These are phyloP conservation scores for Russula compacta DNA, from an alignment of 768 basidiomycete species.

Conservation along the genomic window DNA sequence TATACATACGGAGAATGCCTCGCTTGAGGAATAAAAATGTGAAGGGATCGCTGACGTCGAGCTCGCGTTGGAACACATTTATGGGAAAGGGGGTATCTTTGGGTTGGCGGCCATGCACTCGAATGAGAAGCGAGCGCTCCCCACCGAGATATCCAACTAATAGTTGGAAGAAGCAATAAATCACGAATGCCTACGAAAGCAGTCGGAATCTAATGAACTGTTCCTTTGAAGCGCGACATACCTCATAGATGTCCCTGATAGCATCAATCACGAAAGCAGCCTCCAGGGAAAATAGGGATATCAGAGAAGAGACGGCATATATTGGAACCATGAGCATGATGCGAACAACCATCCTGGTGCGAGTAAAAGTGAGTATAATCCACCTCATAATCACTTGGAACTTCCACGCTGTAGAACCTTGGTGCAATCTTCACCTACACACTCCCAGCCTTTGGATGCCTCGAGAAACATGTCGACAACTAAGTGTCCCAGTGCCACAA, in stretches of 20 bases:
- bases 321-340: conserved; percentile 97
- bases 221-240: conserved; percentile 27
- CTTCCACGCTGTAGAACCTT: background rate
- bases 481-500: background rate
- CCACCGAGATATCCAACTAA: conserved; percentile 83
- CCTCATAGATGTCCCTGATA: conserved; percentile 93
- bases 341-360: conserved; percentile 72
- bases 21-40: conserved; percentile 90
- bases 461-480: background rate
- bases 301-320: conserved; percentile 84
- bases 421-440: background rate
- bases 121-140: conserved; percentile 85
- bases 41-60: conserved; percentile 93
- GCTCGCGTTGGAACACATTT: conserved; percentile 70
- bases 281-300: conserved; percentile 88
- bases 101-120: conserved; percentile 84
- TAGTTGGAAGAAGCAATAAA: conserved; percentile 85
- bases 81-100: conserved; percentile 83
- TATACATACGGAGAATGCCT: conserved; percentile 76
- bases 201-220: background rate
- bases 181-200: conserved; percentile 69
- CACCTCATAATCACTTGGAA: background rate
- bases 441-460: background rate
- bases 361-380: conserved; percentile 1
- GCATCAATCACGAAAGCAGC: conserved; percentile 96